Percentiles rank a stretch among this genome's conserved stretches.
These are phyloP conservation scores for Cutaneotrichosporon dermatis DNA, from an alignment of 1,284 basidiomycete genomes.

Conservation along the genomic window DNA sequence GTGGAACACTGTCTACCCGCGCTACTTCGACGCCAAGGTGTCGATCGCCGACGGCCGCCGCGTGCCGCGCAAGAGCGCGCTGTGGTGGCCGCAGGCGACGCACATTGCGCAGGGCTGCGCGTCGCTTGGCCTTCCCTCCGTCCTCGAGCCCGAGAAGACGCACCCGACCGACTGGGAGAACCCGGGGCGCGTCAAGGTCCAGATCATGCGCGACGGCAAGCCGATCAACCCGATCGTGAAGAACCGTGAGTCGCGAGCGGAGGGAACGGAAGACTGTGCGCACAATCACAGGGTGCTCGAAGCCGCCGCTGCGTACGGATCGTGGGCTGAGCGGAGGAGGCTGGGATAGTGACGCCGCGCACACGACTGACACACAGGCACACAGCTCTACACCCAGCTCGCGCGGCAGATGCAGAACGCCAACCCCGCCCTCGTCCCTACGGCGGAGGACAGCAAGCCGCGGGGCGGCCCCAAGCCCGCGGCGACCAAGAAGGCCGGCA, in stretches of 20 bases:
- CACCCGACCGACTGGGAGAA: constrained; percentile 98
- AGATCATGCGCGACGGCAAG: constrained; percentile 76
- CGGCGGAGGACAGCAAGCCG: constrained; percentile 7
- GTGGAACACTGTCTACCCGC: constrained; percentile 93
- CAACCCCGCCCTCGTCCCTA: constrained; percentile 62
- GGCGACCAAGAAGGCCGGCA: constrained; percentile 14
- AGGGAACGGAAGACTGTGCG: too few relatives aligned
- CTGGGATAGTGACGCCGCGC: too few relatives aligned
- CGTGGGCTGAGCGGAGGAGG: too few relatives aligned
- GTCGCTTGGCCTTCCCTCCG: constrained; percentile 67
- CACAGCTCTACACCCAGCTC: constrained; percentile 72
- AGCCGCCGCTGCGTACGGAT: too few relatives aligned
- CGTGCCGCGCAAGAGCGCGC: constrained; percentile 67
- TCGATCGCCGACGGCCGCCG: constrained; percentile 79
- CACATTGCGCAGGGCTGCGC: constrained; percentile 82
- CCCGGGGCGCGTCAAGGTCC: constrained; percentile 84
- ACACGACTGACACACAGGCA: constrained; percentile 56
- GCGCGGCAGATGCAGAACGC: constrained; percentile 66
- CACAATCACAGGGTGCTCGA: too few relatives aligned
- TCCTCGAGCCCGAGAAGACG: constrained; percentile 76
- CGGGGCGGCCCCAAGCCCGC: constrained; percentile 13
- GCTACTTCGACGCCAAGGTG: constrained; percentile 93
- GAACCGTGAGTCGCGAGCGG: constrained; percentile 62
- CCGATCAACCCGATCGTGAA: constrained; percentile 67
- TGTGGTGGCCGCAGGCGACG: constrained; percentile 93